Conservation (phyloP, 73 alveolate genomes). For the Paramecium tetraurelia region DNA sequence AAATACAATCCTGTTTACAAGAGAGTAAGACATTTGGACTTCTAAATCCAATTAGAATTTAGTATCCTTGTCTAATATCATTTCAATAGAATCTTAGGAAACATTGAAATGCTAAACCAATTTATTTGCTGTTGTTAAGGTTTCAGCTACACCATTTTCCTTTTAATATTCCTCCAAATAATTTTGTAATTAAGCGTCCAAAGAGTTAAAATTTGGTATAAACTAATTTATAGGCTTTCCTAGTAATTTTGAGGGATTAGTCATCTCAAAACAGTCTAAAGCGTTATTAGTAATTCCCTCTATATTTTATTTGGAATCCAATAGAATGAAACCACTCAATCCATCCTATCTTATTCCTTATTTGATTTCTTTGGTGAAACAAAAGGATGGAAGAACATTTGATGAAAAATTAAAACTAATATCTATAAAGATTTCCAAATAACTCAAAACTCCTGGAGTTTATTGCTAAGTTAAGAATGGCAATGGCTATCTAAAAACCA, state of each 20-base stretch:
- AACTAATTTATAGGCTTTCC: not conserved
- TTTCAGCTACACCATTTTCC: not conserved
- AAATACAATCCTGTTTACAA: not conserved
- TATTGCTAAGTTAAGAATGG: not conserved
- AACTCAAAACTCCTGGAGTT: not conserved
- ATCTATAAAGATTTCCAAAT: constrained; percentile 22
- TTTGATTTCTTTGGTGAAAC: not conserved
- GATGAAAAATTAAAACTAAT: not conserved
- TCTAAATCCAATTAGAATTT: constrained; percentile 15
- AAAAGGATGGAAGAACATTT: not conserved
- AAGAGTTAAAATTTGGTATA: not conserved
- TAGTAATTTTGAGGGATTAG: not conserved
- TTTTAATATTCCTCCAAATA: not conserved
- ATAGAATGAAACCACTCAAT: not conserved
- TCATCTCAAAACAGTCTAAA: not conserved
- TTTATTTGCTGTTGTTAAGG: not conserved
- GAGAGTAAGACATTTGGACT: not conserved
- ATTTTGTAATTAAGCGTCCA: not conserved
- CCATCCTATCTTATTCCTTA: not conserved
- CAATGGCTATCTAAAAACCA: not conserved
- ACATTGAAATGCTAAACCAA: not conserved
- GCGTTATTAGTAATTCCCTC: constrained; percentile 18
- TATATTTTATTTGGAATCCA: not conserved
- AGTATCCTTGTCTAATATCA: not conserved
- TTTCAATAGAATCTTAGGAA: not conserved